These are phyloP conservation scores for Corynascus novoguineensis DNA, from an alignment of 495 filamentous ascomycete genomes.

Conservation along the genomic window DNA sequence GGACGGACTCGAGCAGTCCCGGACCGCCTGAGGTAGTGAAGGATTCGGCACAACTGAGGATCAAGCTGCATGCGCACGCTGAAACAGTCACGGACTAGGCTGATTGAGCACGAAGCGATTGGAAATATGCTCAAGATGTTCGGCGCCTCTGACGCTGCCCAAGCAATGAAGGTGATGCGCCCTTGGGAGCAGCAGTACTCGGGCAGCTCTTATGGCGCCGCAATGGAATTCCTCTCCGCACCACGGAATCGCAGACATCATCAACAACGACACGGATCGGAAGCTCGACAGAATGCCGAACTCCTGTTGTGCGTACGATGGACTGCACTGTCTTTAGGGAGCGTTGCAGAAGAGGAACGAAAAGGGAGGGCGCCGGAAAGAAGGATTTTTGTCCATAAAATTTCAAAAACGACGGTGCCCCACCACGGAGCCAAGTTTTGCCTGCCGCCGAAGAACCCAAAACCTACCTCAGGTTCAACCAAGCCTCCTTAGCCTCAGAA, in stretches of 20 bases:
- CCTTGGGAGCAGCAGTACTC: conserved; percentile 47
- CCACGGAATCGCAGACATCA: conserved; percentile 72
- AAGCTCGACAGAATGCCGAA: conserved; percentile 63
- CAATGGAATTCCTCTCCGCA: conserved; percentile 65
- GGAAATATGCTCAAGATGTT: conserved; percentile 54
- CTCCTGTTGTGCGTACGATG: conserved; percentile 54
- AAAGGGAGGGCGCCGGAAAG: conserved; percentile 5
- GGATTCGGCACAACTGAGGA: too few species aligned
- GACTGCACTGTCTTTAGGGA: conserved; percentile 83
- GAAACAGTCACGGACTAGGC: background rate
- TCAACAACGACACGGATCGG: conserved; percentile 56
- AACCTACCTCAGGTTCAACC: too few species aligned
- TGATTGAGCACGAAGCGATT: background rate
- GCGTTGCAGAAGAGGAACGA: conserved; percentile 52
- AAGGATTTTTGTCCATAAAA: conserved; percentile 8
- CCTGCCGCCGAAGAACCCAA: conserved; percentile 13
- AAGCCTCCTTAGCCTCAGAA: too few species aligned
- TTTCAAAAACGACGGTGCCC: background rate
- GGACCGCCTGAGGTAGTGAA: too few species aligned
- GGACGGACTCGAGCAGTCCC: too few species aligned
- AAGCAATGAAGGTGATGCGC: conserved; percentile 54
- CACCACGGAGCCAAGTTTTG: conserved; percentile 24
- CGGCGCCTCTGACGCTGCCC: conserved; percentile 87
- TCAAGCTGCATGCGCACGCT: too few species aligned
- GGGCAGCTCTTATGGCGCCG: conserved; percentile 90